Percentiles rank a stretch among this genome's conserved stretches.
Evolutionary conservation across 23 red algal genomes (phyloP).

Genomic region (Pyropia haitanensis): DNA sequence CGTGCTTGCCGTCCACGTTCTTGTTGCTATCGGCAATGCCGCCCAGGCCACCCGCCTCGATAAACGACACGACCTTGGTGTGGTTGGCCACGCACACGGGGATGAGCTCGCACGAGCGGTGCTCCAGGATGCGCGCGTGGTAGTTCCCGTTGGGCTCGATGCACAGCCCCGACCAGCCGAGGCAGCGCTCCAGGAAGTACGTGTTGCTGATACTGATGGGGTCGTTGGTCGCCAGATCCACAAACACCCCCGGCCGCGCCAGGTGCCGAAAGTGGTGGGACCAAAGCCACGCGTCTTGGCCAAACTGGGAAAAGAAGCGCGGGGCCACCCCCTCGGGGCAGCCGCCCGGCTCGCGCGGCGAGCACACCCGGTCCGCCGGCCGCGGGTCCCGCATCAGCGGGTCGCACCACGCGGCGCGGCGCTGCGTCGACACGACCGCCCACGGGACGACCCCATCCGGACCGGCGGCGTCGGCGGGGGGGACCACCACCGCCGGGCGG

Average conservation of each 20-base stretch:
- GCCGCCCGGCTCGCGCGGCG: too few relatives aligned
- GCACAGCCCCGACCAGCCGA: constrained; percentile 50
- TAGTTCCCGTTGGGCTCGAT: constrained; percentile 38
- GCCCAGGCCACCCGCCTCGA: constrained; percentile 1
- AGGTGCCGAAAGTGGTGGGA: constrained; percentile 27
- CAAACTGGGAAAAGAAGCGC: constrained; percentile 33
- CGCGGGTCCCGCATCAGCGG: too few relatives aligned
- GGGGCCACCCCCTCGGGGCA: too few relatives aligned
- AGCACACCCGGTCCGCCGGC: too few relatives aligned
- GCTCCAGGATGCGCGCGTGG: constrained; percentile 9
- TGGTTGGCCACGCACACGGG: constrained; percentile 29
- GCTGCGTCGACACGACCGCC: too few relatives aligned
- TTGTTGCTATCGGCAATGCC: constrained; percentile 47
- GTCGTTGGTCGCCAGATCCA: constrained; percentile 41
- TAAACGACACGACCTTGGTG: constrained; percentile 22
- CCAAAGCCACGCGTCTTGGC: constrained; percentile 46
- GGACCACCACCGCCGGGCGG: too few relatives aligned
- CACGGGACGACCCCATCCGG: too few relatives aligned
- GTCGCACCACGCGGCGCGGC: too few relatives aligned
- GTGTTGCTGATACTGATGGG: constrained; percentile 35
- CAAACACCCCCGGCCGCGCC: constrained; percentile 26
- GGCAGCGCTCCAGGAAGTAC: constrained; percentile 34
- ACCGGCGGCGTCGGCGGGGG: too few relatives aligned
- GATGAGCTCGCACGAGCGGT: constrained; percentile 22
- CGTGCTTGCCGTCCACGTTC: too few relatives aligned